Conservation (phyloP, 495 filamentous ascomycete species). For the Terfezia boudieri region DNA sequence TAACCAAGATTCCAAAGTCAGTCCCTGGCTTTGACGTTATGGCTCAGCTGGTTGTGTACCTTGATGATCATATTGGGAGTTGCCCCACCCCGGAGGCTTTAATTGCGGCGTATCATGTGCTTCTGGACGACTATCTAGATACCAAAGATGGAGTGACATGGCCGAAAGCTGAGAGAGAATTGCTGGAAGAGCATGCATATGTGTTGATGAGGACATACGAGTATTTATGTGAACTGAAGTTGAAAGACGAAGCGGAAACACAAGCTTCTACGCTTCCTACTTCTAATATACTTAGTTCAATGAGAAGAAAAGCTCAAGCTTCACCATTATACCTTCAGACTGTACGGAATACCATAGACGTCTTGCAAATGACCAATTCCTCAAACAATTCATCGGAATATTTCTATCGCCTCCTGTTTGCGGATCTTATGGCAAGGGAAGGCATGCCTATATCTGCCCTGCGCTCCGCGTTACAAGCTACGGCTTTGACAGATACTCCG, state of each 20-base stretch:
- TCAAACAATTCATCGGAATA: no score
- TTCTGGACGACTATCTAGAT: neutral
- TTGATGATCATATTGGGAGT: slow-evolving; percentile 9
- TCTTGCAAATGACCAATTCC: no score
- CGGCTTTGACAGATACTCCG: neutral
- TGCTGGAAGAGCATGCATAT: slow-evolving; percentile 11
- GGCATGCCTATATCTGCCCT: neutral
- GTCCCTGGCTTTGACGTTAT: slow-evolving; percentile 1
- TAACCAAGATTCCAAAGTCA: no score
- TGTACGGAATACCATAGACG: no score
- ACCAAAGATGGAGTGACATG: neutral
- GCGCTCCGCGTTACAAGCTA: neutral
- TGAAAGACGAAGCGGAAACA: neutral
- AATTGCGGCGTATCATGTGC: slow-evolving; percentile 1
- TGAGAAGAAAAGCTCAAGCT: no score
- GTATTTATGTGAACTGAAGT: slow-evolving; percentile 4
- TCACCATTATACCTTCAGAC: no score
- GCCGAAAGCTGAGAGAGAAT: neutral
- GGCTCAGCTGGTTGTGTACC: slow-evolving; percentile 7
- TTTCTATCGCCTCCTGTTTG: neutral
- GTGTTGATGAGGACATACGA: slow-evolving; percentile 8
- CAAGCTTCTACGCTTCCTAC: no score
- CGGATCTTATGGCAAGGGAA: neutral
- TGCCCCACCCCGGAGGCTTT: slow-evolving; percentile 4
- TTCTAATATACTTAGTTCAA: no score